phyloP scores from a whole-genome alignment of 2,329 filamentous ascomycete species.

The Hypoxylon sp. region DNA sequence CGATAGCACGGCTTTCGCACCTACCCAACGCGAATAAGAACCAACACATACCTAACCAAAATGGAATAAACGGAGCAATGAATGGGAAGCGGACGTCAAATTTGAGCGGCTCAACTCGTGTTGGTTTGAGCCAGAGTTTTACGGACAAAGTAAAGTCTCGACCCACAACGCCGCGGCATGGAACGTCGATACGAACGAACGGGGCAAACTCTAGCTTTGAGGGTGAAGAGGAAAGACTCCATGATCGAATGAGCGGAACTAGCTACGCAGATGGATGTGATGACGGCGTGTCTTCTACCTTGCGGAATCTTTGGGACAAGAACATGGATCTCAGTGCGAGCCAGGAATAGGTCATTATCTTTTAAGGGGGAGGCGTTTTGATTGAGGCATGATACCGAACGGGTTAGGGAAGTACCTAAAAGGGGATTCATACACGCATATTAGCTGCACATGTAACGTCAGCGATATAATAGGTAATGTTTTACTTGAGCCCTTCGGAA shows the following conservation, averaged over 20 bases:
- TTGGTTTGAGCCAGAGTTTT: slow-evolving; percentile 53
- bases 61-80: slow-evolving; percentile 49
- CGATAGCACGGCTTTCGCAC: slow-evolving; percentile 62
- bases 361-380: slow-evolving; percentile 26
- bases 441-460: slow-evolving; percentile 11
- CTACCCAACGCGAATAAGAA: slow-evolving; percentile 62
- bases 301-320: slow-evolving; percentile 70
- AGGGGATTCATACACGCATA: slow-evolving; percentile 13
- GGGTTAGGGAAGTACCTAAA: slow-evolving; percentile 2
- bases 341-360: slow-evolving; percentile 52
- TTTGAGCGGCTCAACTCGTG: slow-evolving; percentile 40
- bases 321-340: slow-evolving; percentile 65
- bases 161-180: slow-evolving; percentile 47
- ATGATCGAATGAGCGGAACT: slow-evolving; percentile 57
- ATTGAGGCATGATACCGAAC: slow-evolving; percentile 11
- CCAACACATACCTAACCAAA: slow-evolving; percentile 54
- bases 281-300: slow-evolving; percentile 59
- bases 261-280: slow-evolving; percentile 60
- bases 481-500: background rate
- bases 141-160: slow-evolving; percentile 45
- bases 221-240: slow-evolving; percentile 55
- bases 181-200: slow-evolving; percentile 50
- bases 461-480: slow-evolving; percentile 31
- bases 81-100: slow-evolving; percentile 44
- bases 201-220: slow-evolving; percentile 57